Percentiles rank a stretch among this genome's conserved stretches.
These are phyloP conservation scores for Yamadazyma jaroonii DNA, from an alignment of 1,139 yeast species.

Conservation along the genomic window DNA sequence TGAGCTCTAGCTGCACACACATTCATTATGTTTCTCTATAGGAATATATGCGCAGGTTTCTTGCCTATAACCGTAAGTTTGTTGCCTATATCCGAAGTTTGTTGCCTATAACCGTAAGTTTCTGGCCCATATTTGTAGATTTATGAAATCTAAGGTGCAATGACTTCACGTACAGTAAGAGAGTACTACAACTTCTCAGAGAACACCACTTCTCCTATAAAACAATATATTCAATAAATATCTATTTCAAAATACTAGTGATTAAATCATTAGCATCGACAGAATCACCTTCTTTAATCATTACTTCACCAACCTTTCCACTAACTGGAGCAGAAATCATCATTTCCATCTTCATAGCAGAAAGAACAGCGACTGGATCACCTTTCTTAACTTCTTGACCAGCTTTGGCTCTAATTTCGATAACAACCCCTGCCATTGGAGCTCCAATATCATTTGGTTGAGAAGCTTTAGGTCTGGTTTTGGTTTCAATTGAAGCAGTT, in stretches of 20 bases:
- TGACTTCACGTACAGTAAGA: too few species aligned
- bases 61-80: too few species aligned
- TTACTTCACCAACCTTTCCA: constrained; percentile 76
- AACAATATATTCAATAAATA: background rate
- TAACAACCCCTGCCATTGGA: constrained; percentile 99
- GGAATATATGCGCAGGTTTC: too few species aligned
- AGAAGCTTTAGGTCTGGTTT: constrained; percentile 88
- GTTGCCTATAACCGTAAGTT: too few species aligned
- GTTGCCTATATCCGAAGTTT: too few species aligned
- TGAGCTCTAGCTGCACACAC: too few species aligned
- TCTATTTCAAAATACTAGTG: constrained; percentile 31
- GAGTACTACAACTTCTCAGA: too few species aligned
- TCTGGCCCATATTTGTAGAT: too few species aligned
- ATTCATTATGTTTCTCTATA: too few species aligned
- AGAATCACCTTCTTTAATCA: constrained; percentile 86
- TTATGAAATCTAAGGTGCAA: too few species aligned
- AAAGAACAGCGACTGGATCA: constrained; percentile 88
- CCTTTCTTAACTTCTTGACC: constrained; percentile 94
- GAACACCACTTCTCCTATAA: background rate
- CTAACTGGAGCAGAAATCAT: constrained; percentile 88
- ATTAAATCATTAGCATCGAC: constrained; percentile 91
- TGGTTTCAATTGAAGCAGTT: constrained; percentile 77
- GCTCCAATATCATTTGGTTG: constrained; percentile 95
- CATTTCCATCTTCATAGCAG: constrained; percentile 99
- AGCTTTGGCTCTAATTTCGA: constrained; percentile 86